Base-by-base conservation (phyloP, 2,329 filamentous ascomycete genomes). In the Aciculosporium take region DNA sequence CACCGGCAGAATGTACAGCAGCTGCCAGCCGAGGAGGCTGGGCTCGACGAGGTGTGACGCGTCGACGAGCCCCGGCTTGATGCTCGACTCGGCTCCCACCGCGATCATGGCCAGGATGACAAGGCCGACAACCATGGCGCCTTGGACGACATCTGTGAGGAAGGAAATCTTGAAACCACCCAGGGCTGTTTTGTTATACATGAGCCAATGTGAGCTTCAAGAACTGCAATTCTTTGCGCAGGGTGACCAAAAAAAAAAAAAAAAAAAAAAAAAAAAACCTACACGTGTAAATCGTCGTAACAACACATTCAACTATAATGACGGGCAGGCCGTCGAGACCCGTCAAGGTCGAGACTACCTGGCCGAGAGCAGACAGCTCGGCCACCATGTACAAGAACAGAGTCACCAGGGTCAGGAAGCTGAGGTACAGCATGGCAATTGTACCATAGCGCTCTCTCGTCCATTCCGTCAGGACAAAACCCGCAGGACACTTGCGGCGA, bases 341-440 rank as follows among this genome's bases (percentile, higher is more conserved):
- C 0, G 84, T 88, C 50, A 91, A 61, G 7, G 80, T 71, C 45
- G 64, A 80, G 52, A 89, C 70, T 30, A 89, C 84, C 59, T 89
- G 84, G 39, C 86, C 82, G 23, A 91, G 67, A 10, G 84, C 82
- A 7, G 83, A 88, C 33, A 91, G 69, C 64, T 91, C 84, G 17
- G 83, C 76, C 21, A 89, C 78, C 84, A 91, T 89, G 68, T 89
- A 91, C 39, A 91, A 60, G 58, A 89, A 91, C 51, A 91, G 71
- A 1, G 84, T 89, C 38, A 87, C 77, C 38, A 89, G 68, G 34
- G 83, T 87, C 65, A 88, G 68, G 52, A 82, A 71, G 57, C 82
- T 86, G 47, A 91, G 67, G 56, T 84, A 89, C 29, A 88, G 62
- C 40, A 79, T 80, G 6, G 81, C 69, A 27, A 78, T 56, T 3